Conservation (phyloP, 139 green algal genomes). For the Haematococcus lacustris region DNA sequence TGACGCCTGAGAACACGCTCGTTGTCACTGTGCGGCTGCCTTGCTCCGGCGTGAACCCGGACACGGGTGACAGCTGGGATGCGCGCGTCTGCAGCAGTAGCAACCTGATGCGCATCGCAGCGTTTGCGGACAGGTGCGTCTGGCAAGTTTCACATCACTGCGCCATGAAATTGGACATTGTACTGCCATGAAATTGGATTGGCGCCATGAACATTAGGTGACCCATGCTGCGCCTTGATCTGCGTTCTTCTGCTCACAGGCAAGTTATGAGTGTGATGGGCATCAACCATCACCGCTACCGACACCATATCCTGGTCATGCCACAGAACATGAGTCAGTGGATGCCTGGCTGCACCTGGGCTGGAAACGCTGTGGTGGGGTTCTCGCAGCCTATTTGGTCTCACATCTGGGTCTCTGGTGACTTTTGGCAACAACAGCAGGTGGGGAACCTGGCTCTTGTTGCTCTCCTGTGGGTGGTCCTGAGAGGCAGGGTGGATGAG, state of each 20-base stretch:
- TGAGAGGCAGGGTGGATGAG: background rate
- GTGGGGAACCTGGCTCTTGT: background rate
- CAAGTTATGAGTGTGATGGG: background rate
- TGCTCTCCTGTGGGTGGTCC: background rate
- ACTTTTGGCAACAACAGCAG: slow-evolving; percentile 23
- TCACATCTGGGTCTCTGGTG: slow-evolving; percentile 22
- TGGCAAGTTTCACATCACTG: too few relatives aligned
- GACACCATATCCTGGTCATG: slow-evolving; percentile 22
- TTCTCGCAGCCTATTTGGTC: slow-evolving; percentile 11
- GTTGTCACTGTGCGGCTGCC: too few relatives aligned
- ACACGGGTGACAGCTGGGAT: too few relatives aligned
- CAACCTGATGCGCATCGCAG: too few relatives aligned
- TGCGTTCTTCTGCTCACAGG: background rate
- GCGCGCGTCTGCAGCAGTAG: too few relatives aligned
- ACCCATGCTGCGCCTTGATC: too few relatives aligned
- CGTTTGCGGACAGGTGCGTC: too few relatives aligned
- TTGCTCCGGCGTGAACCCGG: too few relatives aligned
- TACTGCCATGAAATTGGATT: too few relatives aligned
- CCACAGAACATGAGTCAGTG: slow-evolving; percentile 10
- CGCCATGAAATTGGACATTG: too few relatives aligned
- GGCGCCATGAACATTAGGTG: too few relatives aligned
- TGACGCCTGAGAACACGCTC: too few relatives aligned
- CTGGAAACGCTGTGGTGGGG: slow-evolving; percentile 15
- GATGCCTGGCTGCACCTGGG: slow-evolving; percentile 18
- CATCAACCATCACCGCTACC: slow-evolving; percentile 4